These are phyloP conservation scores for Oryza nivara DNA, from an alignment of 176 grass and related monocot genomes.

Conservation along the genomic window DNA sequence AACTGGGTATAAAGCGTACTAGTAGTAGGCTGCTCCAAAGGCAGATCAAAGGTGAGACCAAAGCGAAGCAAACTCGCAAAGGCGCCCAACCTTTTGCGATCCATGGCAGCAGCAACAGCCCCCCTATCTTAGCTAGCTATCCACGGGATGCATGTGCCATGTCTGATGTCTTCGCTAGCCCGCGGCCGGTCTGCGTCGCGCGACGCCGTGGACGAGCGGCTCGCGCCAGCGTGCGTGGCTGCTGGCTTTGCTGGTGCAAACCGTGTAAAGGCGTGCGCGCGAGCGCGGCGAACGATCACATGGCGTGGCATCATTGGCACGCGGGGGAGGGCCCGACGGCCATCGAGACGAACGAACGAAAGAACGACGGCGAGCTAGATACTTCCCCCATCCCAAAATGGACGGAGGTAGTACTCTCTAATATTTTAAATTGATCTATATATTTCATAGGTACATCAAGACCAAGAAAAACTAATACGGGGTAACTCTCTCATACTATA, in stretches of 20 bases:
- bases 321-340: neutral
- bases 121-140: neutral
- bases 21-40: neutral
- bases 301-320: slow-evolving; percentile 31
- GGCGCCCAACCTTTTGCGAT: slow-evolving; percentile 14
- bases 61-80: slow-evolving; percentile 45
- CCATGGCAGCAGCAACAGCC: neutral
- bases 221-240: slow-evolving; percentile 8
- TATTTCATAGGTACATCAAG: too few relatives aligned
- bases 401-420: too few relatives aligned
- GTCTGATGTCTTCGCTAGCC: neutral
- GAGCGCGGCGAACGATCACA: neutral
- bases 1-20: too few relatives aligned
- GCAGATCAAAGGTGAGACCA: slow-evolving; percentile 21
- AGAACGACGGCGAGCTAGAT: neutral
- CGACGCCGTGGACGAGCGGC: neutral
- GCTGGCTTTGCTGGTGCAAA: neutral
- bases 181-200: too few relatives aligned
- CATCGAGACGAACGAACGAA: neutral
- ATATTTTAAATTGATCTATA: too few relatives aligned
- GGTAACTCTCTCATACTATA: too few relatives aligned
- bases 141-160: slow-evolving; percentile 17
- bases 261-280: neutral
- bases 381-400: too few relatives aligned
- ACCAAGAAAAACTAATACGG: too few relatives aligned